Percentiles rank a stretch among this genome's conserved stretches.
Evolutionary conservation across 1,284 basidiomycete genomes (phyloP).

Genomic region (Bondarzewia mesenterica): DNA sequence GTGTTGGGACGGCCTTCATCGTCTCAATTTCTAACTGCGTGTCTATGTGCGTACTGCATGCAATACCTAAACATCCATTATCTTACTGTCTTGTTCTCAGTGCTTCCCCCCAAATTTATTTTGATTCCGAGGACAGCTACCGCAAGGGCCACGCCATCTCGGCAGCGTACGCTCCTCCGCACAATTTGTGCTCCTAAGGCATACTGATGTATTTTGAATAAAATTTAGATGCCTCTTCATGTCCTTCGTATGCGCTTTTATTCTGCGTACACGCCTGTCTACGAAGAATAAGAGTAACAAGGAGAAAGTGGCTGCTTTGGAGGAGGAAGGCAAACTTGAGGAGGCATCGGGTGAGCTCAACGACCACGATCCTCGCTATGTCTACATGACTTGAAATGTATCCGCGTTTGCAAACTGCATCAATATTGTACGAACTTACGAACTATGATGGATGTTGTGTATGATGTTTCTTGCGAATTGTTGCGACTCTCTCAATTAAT

Average conservation of each 20-base stretch:
- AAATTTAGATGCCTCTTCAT: not conserved
- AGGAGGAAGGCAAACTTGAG: not conserved
- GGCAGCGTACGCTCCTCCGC: slow-evolving; percentile 29
- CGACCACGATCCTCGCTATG: slow-evolving; percentile 40
- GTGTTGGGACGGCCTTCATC: slow-evolving; percentile 50
- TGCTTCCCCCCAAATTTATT: slow-evolving; percentile 51
- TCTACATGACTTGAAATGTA: slow-evolving; percentile 22
- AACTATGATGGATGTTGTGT: no score
- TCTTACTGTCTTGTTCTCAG: slow-evolving; percentile 18
- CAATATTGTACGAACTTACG: not conserved
- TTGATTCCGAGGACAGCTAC: slow-evolving; percentile 39
- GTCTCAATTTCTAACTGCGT: slow-evolving; percentile 49
- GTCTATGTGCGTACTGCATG: slow-evolving; percentile 34
- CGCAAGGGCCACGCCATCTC: slow-evolving; percentile 46
- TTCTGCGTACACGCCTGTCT: not conserved
- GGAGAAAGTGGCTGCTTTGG: not conserved
- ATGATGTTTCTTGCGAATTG: no score
- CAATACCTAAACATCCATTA: not conserved
- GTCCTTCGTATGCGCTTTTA: not conserved
- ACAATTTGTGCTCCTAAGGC: not conserved
- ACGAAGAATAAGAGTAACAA: slow-evolving; percentile 1
- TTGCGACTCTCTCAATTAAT: no score
- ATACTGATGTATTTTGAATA: not conserved
- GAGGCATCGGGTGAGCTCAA: slow-evolving; percentile 24
- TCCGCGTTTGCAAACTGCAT: not conserved